A percentile compares a stretch with the other conserved stretches of the same genome.
These are phyloP conservation scores for Fusarium clavum DNA, from an alignment of 2,329 filamentous ascomycete genomes.

Conservation along the genomic window DNA sequence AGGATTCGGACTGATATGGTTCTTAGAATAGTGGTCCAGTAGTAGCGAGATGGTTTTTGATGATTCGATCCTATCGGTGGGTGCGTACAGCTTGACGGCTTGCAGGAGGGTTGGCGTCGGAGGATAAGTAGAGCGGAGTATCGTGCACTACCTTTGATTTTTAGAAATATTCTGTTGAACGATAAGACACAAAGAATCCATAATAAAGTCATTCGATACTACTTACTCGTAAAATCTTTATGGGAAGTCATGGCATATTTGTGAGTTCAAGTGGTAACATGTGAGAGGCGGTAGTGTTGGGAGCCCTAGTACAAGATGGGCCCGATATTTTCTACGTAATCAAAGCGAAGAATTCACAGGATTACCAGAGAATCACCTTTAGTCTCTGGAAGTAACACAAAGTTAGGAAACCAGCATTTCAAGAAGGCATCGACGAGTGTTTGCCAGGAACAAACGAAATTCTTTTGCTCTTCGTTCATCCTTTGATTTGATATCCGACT, in stretches of 20 bases:
- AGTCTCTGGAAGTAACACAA: neutral
- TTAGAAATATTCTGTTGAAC: neutral
- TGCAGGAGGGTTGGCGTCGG: neutral
- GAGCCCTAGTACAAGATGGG: neutral
- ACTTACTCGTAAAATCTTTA: neutral
- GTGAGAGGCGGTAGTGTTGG: neutral
- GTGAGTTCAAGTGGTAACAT: neutral
- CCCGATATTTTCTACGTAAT: neutral
- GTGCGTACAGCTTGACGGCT: too few relatives aligned
- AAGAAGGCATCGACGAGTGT: slow-evolving; percentile 9
- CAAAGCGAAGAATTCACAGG: neutral
- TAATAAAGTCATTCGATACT: neutral
- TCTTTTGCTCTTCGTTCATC: neutral
- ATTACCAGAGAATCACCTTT: neutral
- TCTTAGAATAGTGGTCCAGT: too few relatives aligned
- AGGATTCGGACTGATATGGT: too few relatives aligned
- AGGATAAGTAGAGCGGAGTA: neutral
- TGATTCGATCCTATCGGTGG: too few relatives aligned
- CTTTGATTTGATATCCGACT: neutral
- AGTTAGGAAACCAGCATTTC: neutral
- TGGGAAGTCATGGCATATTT: neutral
- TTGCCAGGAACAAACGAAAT: slow-evolving; percentile 8
- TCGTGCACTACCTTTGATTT: neutral
- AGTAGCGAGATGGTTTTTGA: too few relatives aligned
- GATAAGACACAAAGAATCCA: neutral